Base-by-base conservation (phyloP, 768 basidiomycete species). In the Amanita phalloides region DNA sequence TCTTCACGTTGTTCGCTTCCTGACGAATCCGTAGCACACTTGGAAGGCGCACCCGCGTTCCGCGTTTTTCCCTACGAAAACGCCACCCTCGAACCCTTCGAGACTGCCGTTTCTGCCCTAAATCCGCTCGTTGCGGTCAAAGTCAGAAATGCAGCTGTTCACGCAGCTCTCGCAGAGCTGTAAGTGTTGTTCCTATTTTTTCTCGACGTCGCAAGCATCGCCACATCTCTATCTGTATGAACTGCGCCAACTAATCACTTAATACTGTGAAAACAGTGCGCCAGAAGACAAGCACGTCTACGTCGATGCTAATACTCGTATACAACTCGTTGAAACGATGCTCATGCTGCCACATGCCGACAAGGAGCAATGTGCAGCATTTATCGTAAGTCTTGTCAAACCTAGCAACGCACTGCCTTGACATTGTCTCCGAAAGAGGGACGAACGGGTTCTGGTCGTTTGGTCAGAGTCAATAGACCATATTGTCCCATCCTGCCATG, bases 51-150 rank as follows among this genome's bases (percentile, higher is more conserved):
- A 8, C 72, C 73, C 1, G 72, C 74, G 51, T 90, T 84, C 61
- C 81, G 90, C 48, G 83, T 90, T 33, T 92, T 90, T 62, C 90
- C 90, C 1, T 90, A 90, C 60, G 85, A 91, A 61, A 87, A 82
- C 56, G 68, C 72, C 9, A 72, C 69, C 30, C 76, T 91, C 8
- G 80, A 78, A 48, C 84, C 86, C 0, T 91, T 92, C 57, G 89
- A 90, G 67, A 75, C 78, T 56, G 57, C 88, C 1, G 76, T 92
- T 17, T 71, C 78, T 3, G 68, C 70, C 8, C 72, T 93, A 56
- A 91, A 91, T 60, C 87, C 90, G 0, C 81, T 84, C 49, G 88
- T 91, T 46, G 86, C 85, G 0, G 79, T 90, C 57, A 90, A 91
- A 65, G 73, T 86, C n/a, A 73, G 86, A 39, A 81, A 75, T 46